Evolutionary conservation across 192 early-diverging fungal genomes (phyloP).

Genomic region (Geranomyces variabilis): DNA sequence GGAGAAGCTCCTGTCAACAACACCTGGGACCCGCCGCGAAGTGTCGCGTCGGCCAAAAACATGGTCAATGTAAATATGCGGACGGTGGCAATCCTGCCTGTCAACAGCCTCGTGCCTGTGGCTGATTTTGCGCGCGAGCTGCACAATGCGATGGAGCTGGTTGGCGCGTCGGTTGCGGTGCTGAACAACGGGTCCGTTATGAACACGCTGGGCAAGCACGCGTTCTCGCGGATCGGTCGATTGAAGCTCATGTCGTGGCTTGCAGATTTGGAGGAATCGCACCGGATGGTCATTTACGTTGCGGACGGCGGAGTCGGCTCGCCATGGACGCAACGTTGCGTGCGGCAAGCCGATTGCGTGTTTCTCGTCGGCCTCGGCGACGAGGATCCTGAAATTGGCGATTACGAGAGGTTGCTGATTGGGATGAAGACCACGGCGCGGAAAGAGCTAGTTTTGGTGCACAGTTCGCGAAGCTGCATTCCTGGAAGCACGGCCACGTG

Average conservation of each 20-base stretch:
- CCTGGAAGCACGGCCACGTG: conserved; percentile 87
- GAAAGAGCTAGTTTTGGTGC: conserved; percentile 94
- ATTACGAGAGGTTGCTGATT: conserved; percentile 88
- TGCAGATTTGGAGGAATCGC: conserved; percentile 88
- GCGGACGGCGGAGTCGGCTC: conserved; percentile 89
- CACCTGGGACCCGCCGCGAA: conserved; percentile 10
- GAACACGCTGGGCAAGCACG: conserved; percentile 82
- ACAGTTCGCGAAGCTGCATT: conserved; percentile 72
- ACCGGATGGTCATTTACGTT: conserved; percentile 88
- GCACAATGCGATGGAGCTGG: conserved; percentile 66
- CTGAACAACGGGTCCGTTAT: conserved; percentile 84
- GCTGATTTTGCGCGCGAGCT: conserved; percentile 86
- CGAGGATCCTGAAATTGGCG: conserved; percentile 84
- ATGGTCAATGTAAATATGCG: conserved; percentile 84
- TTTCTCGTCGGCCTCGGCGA: conserved; percentile 92
- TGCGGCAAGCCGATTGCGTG: conserved; percentile 96
- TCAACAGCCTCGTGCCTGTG: conserved; percentile 79
- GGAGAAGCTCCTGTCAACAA: background rate
- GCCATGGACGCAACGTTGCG: conserved; percentile 94
- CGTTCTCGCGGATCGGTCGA: conserved; percentile 87
- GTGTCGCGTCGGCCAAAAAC: conserved; percentile 8
- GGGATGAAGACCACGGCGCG: conserved; percentile 96
- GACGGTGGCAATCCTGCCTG: conserved; percentile 92
- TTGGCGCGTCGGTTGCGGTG: conserved; percentile 73
- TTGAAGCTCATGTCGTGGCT: conserved; percentile 94